Percentiles rank a stretch among this genome's conserved stretches.
Conservation (phyloP, 139 green algal species). For the Trebouxia sp. region DNA sequence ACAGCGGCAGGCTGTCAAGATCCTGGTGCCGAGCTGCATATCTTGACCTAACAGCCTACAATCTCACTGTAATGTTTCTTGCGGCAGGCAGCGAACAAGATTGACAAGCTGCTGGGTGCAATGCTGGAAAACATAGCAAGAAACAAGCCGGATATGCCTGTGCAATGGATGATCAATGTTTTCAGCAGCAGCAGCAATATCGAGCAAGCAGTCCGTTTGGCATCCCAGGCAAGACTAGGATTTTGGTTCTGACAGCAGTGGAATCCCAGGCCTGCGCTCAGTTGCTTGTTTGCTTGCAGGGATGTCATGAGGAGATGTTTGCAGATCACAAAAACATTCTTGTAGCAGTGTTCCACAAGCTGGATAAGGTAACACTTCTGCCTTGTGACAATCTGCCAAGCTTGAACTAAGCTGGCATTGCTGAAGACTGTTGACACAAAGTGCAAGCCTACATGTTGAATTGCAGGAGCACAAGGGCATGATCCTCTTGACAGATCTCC, state of each 20-base stretch:
- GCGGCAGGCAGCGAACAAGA: not conserved
- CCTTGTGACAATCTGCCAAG: too few relatives aligned
- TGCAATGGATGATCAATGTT: slow-evolving; percentile 1
- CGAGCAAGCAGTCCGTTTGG: not conserved
- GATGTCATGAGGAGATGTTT: not conserved
- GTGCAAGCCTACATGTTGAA: not conserved
- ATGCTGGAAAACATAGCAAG: not conserved
- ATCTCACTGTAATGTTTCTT: not conserved
- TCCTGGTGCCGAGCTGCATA: too few relatives aligned
- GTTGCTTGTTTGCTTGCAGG: too few relatives aligned
- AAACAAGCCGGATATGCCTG: slow-evolving; percentile 12
- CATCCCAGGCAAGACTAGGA: not conserved
- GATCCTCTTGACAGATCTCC: not conserved
- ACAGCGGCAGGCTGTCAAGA: not conserved
- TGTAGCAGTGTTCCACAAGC: not conserved
- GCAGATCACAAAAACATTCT: not conserved
- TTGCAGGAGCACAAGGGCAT: not conserved
- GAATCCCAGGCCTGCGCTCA: too few relatives aligned
- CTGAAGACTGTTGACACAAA: too few relatives aligned
- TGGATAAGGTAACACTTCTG: not conserved
- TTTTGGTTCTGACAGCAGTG: not conserved
- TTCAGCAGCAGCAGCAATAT: not conserved
- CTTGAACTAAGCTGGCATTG: too few relatives aligned
- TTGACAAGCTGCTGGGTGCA: slow-evolving; percentile 13
- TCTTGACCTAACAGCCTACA: not conserved